These are phyloP conservation scores for Drechslerella stenobrocha DNA, from an alignment of 2,329 filamentous ascomycete genomes.

Conservation along the genomic window DNA sequence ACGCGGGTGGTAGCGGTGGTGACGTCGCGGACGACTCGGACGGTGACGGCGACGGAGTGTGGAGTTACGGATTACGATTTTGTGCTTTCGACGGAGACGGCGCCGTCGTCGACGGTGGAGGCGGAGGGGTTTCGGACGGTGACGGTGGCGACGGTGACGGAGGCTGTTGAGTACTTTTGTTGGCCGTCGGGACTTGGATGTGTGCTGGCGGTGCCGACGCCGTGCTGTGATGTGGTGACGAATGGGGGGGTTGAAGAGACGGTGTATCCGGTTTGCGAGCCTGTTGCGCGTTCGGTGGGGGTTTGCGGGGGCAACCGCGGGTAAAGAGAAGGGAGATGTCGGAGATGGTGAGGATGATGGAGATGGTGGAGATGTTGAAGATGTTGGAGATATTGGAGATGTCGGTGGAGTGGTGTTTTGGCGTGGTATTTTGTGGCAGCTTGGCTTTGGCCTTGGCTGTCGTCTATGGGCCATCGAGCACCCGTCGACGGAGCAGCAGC, in stretches of 20 bases:
- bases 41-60: not conserved
- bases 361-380: too few relatives aligned
- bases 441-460: too few relatives aligned
- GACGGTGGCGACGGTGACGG: slow-evolving; percentile 21
- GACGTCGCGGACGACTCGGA: slow-evolving; percentile 1
- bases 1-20: not conserved
- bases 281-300: too few relatives aligned
- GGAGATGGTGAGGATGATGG: too few relatives aligned
- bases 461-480: too few relatives aligned
- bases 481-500: too few relatives aligned
- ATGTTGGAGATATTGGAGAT: too few relatives aligned
- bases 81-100: slow-evolving; percentile 6
- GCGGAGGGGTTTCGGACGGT: slow-evolving; percentile 27
- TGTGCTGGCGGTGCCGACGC: slow-evolving; percentile 28
- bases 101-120: slow-evolving; percentile 1
- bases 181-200: slow-evolving; percentile 21
- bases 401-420: too few relatives aligned
- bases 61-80: slow-evolving; percentile 12
- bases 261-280: not conserved
- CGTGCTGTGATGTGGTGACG: slow-evolving; percentile 31
- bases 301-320: too few relatives aligned
- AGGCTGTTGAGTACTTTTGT: slow-evolving; percentile 36
- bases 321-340: too few relatives aligned
- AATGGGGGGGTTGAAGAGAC: not conserved
- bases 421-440: too few relatives aligned